phyloP scores from a whole-genome alignment of 768 basidiomycete genomes.

The Dentipellis sp. region DNA sequence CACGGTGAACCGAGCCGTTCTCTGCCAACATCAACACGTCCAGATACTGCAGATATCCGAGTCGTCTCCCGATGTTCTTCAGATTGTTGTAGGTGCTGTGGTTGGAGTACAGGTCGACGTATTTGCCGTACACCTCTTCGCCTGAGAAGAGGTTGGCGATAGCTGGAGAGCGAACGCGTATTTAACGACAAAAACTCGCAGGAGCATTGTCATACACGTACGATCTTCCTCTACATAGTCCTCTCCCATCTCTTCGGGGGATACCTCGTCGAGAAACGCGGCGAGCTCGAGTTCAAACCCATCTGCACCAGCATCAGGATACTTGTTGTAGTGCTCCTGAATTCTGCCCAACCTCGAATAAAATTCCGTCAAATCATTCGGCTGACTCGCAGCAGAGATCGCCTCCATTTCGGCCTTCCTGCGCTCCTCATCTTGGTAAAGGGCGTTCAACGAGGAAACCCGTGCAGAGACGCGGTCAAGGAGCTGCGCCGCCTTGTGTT shows the following conservation, averaged over 20 bases:
- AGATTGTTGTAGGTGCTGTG: constrained; percentile 88
- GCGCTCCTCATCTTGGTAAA: constrained; percentile 71
- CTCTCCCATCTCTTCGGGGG: constrained; percentile 58
- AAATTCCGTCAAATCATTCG: constrained; percentile 82
- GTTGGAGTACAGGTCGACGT: constrained; percentile 84
- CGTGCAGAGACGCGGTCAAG: constrained; percentile 75
- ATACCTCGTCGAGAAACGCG: constrained; percentile 68
- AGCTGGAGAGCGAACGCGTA: constrained; percentile 32
- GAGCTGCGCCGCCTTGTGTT: constrained; percentile 88
- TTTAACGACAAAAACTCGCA: background rate
- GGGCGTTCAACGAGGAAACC: constrained; percentile 50
- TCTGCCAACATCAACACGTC: constrained; percentile 70
- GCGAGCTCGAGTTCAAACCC: constrained; percentile 80
- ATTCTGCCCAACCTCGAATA: constrained; percentile 93
- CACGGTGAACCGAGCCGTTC: constrained; percentile 50
- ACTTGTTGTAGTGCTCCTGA: constrained; percentile 93
- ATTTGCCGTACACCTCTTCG: constrained; percentile 92
- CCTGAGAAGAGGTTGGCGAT: constrained; percentile 87
- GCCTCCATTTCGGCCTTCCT: constrained; percentile 59
- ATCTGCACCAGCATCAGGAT: constrained; percentile 81
- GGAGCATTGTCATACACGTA: constrained; percentile 48
- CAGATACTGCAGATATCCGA: constrained; percentile 90
- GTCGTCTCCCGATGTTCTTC: constrained; percentile 71
- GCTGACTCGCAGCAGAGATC: constrained; percentile 46
- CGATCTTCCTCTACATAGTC: constrained; percentile 77